phyloP scores from a whole-genome alignment of 2,329 filamentous ascomycete species.

The Endocalyx cinctus region DNA sequence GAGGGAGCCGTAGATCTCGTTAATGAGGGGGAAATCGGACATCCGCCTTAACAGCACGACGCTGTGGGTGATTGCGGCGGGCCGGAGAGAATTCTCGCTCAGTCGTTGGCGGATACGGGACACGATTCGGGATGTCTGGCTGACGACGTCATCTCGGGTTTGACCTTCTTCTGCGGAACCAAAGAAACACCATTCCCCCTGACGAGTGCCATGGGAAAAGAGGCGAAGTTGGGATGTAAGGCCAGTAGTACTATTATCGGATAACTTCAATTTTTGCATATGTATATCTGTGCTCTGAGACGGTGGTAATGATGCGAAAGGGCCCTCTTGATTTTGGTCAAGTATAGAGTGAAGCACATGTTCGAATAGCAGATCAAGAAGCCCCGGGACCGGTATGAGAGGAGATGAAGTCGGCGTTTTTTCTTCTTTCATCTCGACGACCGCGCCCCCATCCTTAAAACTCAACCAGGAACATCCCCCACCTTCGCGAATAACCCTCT shows the following conservation, averaged over 20 bases:
- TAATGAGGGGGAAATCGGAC: constrained; percentile 71
- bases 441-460: constrained; percentile 55
- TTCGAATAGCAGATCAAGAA: constrained; percentile 62
- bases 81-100: constrained; percentile 26
- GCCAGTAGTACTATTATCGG: too few relatives aligned
- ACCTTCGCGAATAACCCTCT: constrained; percentile 56
- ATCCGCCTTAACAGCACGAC: constrained; percentile 73
- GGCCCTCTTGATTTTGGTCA: background rate
- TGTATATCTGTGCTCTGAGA: constrained; percentile 5
- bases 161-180: constrained; percentile 19
- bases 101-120: constrained; percentile 40
- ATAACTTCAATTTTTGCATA: constrained; percentile 4
- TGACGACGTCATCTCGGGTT: constrained; percentile 31
- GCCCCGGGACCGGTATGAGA: constrained; percentile 51
- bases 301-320: constrained; percentile 1
- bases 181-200: constrained; percentile 35
- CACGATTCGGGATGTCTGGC: constrained; percentile 46
- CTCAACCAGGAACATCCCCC: constrained; percentile 74
- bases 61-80: constrained; percentile 47
- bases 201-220: too few relatives aligned
- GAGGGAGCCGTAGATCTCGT: constrained; percentile 68
- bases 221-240: constrained; percentile 7
- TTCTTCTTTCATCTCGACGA: constrained; percentile 40
- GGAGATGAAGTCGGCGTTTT: background rate
- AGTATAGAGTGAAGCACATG: constrained; percentile 31